Percentiles rank a stretch among this genome's conserved stretches.
These are phyloP conservation scores for Phialemoniopsis sp. DNA, from an alignment of 2,329 filamentous ascomycete genomes.

Conservation along the genomic window DNA sequence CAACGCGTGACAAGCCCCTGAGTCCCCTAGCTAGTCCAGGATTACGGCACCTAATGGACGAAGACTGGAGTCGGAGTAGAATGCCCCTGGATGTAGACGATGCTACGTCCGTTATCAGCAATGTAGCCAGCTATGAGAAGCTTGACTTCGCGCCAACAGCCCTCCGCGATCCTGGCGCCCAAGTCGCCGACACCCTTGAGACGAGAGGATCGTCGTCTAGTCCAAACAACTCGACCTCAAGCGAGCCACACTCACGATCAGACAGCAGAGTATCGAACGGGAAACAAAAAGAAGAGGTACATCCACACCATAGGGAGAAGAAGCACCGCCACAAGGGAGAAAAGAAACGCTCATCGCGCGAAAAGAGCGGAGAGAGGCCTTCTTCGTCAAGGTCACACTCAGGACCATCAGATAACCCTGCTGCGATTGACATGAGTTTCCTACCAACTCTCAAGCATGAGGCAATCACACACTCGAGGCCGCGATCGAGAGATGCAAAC, in stretches of 20 bases:
- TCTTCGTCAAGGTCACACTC: conserved; percentile 15
- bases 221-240: background rate
- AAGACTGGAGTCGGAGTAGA: conserved; percentile 18
- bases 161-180: too few species aligned
- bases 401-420: conserved; percentile 14
- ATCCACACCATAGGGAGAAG: background rate
- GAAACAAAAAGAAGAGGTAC: background rate
- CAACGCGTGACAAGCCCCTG: background rate
- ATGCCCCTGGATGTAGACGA: conserved; percentile 17
- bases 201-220: background rate
- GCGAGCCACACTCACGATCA: background rate
- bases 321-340: conserved; percentile 3
- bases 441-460: conserved; percentile 33
- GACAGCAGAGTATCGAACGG: too few species aligned
- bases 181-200: too few species aligned
- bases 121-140: conserved; percentile 1
- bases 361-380: conserved; percentile 10
- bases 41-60: conserved; percentile 8
- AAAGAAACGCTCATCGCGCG: conserved; percentile 3
- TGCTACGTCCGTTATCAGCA: conserved; percentile 16
- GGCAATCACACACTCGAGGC: conserved; percentile 17
- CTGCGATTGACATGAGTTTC: conserved; percentile 20
- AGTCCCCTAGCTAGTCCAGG: conserved; percentile 4
- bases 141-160: too few species aligned
- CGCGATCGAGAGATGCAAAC: background rate